A percentile compares a stretch with the other conserved stretches of the same genome.
phyloP scores from a whole-genome alignment of 768 basidiomycete genomes.

The Aureoboletus auriporus region DNA sequence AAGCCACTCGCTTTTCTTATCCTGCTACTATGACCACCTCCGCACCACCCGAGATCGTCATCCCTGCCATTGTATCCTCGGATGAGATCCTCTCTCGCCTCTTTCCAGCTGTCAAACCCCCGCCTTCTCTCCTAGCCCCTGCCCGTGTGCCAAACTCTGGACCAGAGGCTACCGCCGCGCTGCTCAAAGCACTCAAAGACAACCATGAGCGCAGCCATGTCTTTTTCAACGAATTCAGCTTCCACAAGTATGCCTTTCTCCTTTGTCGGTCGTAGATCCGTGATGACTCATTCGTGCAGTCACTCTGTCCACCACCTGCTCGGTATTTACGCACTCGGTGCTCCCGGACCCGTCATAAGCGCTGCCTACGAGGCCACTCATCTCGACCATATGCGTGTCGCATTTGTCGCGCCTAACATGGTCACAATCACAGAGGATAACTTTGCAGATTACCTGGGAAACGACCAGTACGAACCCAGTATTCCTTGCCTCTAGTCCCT shows the following conservation, averaged over 20 bases:
- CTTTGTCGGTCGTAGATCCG: not conserved
- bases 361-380: slow-evolving; percentile 41
- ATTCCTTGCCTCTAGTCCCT: not conserved
- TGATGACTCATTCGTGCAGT: slow-evolving; percentile 23
- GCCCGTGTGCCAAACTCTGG: slow-evolving; percentile 33
- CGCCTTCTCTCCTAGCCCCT: slow-evolving; percentile 36
- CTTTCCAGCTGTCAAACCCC: slow-evolving; percentile 27
- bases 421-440: slow-evolving; percentile 24
- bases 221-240: slow-evolving; percentile 44
- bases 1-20: not conserved
- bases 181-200: slow-evolving; percentile 42
- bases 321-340: slow-evolving; percentile 61
- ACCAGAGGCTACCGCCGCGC: slow-evolving; percentile 35
- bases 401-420: slow-evolving; percentile 25
- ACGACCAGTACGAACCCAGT: slow-evolving; percentile 25
- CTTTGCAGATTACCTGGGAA: slow-evolving; percentile 24
- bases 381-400: slow-evolving; percentile 34
- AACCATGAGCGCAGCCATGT: slow-evolving; percentile 51
- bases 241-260: slow-evolving; percentile 27
- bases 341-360: slow-evolving; percentile 34
- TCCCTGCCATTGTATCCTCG: slow-evolving; percentile 19
- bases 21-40: slow-evolving; percentile 19
- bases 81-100: slow-evolving; percentile 23
- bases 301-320: slow-evolving; percentile 58
- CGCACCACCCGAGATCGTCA: slow-evolving; percentile 21